phyloP scores from a whole-genome alignment of 225 moss, liverwort and hornwort genomes.

The Antitrichia curtipendula region DNA sequence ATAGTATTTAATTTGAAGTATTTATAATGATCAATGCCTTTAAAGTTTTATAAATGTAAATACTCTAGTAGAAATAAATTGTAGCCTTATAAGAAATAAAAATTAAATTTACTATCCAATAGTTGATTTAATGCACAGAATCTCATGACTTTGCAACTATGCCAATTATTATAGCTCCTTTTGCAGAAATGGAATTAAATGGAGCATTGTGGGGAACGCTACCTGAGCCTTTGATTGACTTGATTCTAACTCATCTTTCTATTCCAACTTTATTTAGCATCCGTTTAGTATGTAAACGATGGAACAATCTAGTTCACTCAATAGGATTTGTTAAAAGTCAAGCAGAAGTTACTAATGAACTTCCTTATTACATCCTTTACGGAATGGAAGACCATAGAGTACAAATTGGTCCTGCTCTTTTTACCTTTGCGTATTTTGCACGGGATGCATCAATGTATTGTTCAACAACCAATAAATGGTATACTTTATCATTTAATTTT shows the following conservation, averaged over 20 bases:
- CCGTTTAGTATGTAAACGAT: slow-evolving; percentile 24
- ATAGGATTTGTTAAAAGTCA: slow-evolving; percentile 11
- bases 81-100: background rate
- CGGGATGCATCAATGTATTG: slow-evolving; percentile 34
- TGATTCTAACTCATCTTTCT: slow-evolving; percentile 25
- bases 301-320: slow-evolving; percentile 32
- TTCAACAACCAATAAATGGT: slow-evolving; percentile 28
- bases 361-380: slow-evolving; percentile 30
- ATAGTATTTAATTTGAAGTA: background rate
- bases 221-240: slow-evolving; percentile 23
- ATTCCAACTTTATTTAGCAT: slow-evolving; percentile 17
- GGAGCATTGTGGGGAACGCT: slow-evolving; percentile 17
- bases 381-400: slow-evolving; percentile 39
- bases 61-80: background rate
- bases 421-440: slow-evolving; percentile 39
- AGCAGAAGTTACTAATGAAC: background rate
- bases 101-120: background rate
- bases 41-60: too few relatives aligned
- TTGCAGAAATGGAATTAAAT: background rate
- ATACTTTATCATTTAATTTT: slow-evolving; percentile 24
- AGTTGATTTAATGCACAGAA: background rate
- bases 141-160: background rate
- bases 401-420: slow-evolving; percentile 29
- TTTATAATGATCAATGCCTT: background rate
- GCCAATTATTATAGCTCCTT: background rate